Evolutionary conservation across 1,284 basidiomycete species (phyloP).

Genomic region (Crucibulum cyathiforme): DNA sequence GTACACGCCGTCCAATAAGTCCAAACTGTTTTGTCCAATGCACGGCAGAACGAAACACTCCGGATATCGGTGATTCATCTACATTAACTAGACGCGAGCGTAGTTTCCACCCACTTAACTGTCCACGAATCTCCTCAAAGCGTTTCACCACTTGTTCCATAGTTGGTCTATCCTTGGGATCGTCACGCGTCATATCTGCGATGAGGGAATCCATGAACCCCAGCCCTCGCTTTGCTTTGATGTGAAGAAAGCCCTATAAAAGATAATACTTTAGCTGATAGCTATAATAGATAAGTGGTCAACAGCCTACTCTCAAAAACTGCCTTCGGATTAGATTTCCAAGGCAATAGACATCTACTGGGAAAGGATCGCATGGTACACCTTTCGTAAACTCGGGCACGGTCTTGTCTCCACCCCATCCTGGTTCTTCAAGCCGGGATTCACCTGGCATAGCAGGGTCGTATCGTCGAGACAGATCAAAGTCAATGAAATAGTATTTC

Average conservation of each 20-base stretch:
- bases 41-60: neutral
- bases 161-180: neutral
- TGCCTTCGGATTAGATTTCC: slow-evolving; percentile 16
- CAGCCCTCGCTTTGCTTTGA: neutral
- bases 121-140: neutral
- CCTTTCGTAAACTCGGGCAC: slow-evolving; percentile 13
- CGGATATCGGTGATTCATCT: neutral
- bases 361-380: slow-evolving; percentile 17
- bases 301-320: neutral
- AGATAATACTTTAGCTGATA: too few relatives aligned
- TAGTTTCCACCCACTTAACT: neutral
- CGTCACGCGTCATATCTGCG: neutral
- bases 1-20: neutral
- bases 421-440: slow-evolving; percentile 1
- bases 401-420: slow-evolving; percentile 10
- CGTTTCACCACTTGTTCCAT: neutral
- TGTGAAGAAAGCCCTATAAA: too few relatives aligned
- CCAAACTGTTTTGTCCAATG: neutral
- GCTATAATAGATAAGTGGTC: too few relatives aligned
- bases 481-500: slow-evolving; percentile 18
- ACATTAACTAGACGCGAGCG: neutral
- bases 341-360: slow-evolving; percentile 26
- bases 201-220: neutral
- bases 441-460: neutral
- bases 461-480: slow-evolving; percentile 16